Conservation (phyloP, 1,139 yeast species). For the Sporopachydermia cereana region DNA sequence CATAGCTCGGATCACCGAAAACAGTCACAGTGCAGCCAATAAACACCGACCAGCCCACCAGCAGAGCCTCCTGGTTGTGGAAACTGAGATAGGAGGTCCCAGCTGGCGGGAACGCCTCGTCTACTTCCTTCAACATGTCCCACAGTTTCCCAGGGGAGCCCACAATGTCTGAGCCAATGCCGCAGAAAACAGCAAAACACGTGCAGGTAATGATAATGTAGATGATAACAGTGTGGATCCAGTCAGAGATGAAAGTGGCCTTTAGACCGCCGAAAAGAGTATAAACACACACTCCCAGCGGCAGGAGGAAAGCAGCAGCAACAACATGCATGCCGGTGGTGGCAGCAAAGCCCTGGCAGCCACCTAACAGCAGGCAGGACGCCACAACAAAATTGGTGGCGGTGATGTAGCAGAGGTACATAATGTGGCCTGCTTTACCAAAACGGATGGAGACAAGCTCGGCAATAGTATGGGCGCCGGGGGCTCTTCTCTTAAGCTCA, state of each 20-base stretch:
- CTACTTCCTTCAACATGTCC: constrained; percentile 24
- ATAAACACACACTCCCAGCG: constrained; percentile 40
- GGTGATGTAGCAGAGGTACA: constrained; percentile 24
- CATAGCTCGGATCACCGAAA: constrained; percentile 32
- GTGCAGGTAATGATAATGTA: constrained; percentile 17
- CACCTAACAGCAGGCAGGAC: constrained; percentile 33
- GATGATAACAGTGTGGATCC: constrained; percentile 26
- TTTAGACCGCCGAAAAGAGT: constrained; percentile 43
- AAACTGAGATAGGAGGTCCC: constrained; percentile 20
- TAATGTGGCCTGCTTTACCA: constrained; percentile 31
- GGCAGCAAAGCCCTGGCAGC: constrained; percentile 31
- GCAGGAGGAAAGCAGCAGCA: constrained; percentile 39
- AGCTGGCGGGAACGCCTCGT: constrained; percentile 20
- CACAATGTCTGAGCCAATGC: constrained; percentile 24
- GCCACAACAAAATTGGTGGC: constrained; percentile 27
- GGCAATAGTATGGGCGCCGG: constrained; percentile 45
- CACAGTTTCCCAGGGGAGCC: constrained; percentile 29
- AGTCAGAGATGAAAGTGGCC: constrained; percentile 36
- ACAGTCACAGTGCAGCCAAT: constrained; percentile 26
- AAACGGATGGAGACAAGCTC: constrained; percentile 43
- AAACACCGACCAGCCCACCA: constrained; percentile 19
- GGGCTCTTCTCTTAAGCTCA: constrained; percentile 45
- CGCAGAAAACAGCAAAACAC: constrained; percentile 23
- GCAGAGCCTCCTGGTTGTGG: constrained; percentile 16
- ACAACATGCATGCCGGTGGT: constrained; percentile 38